These are phyloP conservation scores for Huntiella omanensis DNA, from an alignment of 2,329 filamentous ascomycete genomes.

Conservation along the genomic window DNA sequence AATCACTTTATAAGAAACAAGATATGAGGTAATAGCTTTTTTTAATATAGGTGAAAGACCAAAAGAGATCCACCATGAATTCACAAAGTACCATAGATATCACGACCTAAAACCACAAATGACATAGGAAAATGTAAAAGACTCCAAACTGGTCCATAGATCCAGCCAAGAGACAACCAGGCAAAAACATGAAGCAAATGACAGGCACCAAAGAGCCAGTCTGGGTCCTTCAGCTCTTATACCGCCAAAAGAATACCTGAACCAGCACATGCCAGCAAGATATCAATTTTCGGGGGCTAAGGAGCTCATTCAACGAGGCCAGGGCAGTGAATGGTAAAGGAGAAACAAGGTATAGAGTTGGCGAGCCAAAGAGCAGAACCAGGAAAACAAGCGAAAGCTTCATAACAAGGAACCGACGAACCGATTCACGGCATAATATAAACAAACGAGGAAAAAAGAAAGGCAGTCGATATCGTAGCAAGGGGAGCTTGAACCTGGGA, in stretches of 20 bases:
- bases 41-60: too few relatives aligned
- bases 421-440: too few relatives aligned
- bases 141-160: neutral
- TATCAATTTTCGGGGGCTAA: neutral
- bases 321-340: neutral
- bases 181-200: neutral
- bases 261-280: too few relatives aligned
- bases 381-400: constrained; percentile 2
- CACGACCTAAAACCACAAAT: neutral
- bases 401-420: neutral
- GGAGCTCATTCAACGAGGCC: neutral
- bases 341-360: neutral
- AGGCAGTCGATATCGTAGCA: too few relatives aligned
- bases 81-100: too few relatives aligned
- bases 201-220: neutral
- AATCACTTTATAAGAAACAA: too few relatives aligned
- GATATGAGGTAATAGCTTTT: too few relatives aligned
- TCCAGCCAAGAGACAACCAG: neutral
- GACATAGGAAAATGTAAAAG: neutral
- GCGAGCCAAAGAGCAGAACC: neutral
- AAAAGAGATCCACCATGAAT: too few relatives aligned
- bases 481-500: too few relatives aligned
- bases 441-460: too few relatives aligned
- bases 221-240: neutral
- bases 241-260: neutral